Evolutionary conservation across 495 filamentous ascomycete species (phyloP).

Genomic region (Cercophora newfieldiana): DNA sequence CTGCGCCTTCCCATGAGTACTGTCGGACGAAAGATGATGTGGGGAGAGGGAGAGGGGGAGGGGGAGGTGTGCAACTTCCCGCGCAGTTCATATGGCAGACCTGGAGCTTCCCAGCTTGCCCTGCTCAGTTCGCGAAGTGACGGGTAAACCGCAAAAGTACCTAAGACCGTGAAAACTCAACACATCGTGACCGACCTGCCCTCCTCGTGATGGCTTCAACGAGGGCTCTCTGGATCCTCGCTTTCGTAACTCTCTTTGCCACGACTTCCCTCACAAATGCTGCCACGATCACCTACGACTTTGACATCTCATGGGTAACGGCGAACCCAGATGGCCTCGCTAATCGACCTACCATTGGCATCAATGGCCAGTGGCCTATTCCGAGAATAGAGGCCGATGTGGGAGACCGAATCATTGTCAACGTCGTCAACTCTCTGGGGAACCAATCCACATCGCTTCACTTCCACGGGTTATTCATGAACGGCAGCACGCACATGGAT

Average conservation of each 20-base stretch:
- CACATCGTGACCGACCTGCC: too few species aligned
- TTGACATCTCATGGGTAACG: slow-evolving; percentile 76
- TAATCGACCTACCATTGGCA: slow-evolving; percentile 69
- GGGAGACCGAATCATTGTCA: slow-evolving; percentile 71
- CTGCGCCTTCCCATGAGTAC: not conserved
- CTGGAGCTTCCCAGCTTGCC: too few species aligned
- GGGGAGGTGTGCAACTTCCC: too few species aligned
- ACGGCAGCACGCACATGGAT: slow-evolving; percentile 72
- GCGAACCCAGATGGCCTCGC: slow-evolving; percentile 76
- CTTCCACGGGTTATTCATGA: slow-evolving; percentile 76
- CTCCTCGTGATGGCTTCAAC: slow-evolving; percentile 15
- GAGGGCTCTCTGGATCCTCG: not conserved
- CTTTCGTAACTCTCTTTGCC: slow-evolving; percentile 18
- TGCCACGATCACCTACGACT: slow-evolving; percentile 72
- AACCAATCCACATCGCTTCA: slow-evolving; percentile 70
- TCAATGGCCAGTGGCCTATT: slow-evolving; percentile 80
- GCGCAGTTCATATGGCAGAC: too few species aligned
- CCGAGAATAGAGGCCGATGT: slow-evolving; percentile 67
- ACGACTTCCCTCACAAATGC: slow-evolving; percentile 28
- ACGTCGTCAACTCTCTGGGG: slow-evolving; percentile 70
- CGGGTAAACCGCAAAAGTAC: too few species aligned
- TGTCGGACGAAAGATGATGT: too few species aligned
- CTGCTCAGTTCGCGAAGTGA: too few species aligned
- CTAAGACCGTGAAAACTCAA: too few species aligned
- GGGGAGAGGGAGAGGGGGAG: too few species aligned